Conservation (phyloP, 1,284 basidiomycete species). For the Tausonia pullulans region DNA sequence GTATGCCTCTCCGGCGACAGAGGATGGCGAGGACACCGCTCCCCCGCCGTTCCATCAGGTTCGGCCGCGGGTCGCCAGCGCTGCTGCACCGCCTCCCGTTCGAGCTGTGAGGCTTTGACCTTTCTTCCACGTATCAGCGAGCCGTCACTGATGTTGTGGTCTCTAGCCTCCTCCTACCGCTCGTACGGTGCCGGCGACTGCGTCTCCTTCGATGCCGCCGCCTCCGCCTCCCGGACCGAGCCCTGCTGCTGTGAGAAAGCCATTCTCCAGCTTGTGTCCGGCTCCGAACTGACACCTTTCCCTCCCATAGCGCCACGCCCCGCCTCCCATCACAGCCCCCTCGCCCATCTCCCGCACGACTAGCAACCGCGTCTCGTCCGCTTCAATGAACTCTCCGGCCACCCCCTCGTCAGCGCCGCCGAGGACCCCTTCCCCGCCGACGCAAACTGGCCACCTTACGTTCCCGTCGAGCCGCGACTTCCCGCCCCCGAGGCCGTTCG, state of each 20-base stretch:
- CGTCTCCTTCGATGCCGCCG: conserved; percentile 1
- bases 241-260: background rate
- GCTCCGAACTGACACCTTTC: background rate
- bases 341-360: background rate
- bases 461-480: conserved; percentile 10
- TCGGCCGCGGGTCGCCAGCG: background rate
- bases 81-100: background rate
- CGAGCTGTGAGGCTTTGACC: background rate
- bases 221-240: conserved; percentile 4
- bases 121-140: background rate
- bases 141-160: background rate
- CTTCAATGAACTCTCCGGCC: background rate
- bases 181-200: no score
- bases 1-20: background rate
- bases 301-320: background rate
- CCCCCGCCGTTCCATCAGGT: background rate
- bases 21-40: background rate
- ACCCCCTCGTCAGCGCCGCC: background rate
- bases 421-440: conserved; percentile 1
- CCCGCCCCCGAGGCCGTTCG: conserved; percentile 12
- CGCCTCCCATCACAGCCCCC: background rate
- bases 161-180: conserved; percentile 7
- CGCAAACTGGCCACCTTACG: conserved; percentile 8
- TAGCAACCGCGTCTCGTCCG: background rate
- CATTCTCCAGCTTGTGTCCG: background rate